Base-by-base conservation (phyloP, 2,329 filamentous ascomycete genomes). In the Aspergillus neotritici region DNA sequence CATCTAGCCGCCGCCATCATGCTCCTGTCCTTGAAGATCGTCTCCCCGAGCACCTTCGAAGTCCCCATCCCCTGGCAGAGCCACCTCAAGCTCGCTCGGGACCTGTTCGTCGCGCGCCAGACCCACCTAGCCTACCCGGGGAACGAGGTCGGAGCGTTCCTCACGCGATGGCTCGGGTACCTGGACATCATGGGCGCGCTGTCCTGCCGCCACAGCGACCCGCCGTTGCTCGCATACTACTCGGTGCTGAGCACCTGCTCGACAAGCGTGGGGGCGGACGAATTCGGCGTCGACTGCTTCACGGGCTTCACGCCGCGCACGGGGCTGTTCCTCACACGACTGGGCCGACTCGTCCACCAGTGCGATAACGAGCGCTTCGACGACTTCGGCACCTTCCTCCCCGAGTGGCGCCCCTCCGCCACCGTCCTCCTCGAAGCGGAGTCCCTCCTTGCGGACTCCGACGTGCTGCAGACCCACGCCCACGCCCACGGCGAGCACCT, bases 1-100 rank as follows among this genome's bases (percentile, higher is more conserved):
- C 86, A 84, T 42, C 73, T 94, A 3, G 86, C 87, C 0, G 87
- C 86, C 0, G 84, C 87, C 6, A 89, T 94, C 49, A 89, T 93
- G 84, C 76, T 94, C 35, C 80, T 86, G 1, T 90, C 86, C 1
- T 72, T 93, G 14, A 86, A 93, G 58, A 91, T 93, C 44, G 83
- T 93, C 38, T 88, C 84, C 0, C 87, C 87, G 0, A 84, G 83
- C 44, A 84, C 85, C 0, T 91, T 93, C 58, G 86, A 85, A 41
- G 82, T 87, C n/a, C 75, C 80, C 1, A 85, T 91, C 41, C 77
- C 85, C 1, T 94, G 87, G 87, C 86, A 89, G 59, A 79, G 77
- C 40, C 87, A 94, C 63, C 75, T 94, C 1, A 79, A 80, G 43
- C 78, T 88, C 41, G 87, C 87, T 1, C 79, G 87, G 2, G 78